Evolutionary conservation across 2,329 filamentous ascomycete genomes (phyloP).

Genomic region (Fusarium beomiforme): DNA sequence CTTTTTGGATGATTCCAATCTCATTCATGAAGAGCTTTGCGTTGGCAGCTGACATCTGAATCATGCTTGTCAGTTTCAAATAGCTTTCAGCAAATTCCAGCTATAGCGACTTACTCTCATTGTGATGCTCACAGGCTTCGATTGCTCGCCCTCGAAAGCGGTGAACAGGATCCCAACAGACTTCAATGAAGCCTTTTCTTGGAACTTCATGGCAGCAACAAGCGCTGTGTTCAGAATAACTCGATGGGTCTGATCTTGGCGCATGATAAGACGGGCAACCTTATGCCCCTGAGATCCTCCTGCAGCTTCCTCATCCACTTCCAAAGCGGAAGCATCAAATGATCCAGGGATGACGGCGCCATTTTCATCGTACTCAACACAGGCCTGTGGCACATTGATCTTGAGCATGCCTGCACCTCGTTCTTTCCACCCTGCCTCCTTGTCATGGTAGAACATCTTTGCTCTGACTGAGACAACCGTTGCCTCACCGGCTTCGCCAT

Average conservation of each 20-base stretch:
- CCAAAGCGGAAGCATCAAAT: conserved; percentile 65
- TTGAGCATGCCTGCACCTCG: conserved; percentile 85
- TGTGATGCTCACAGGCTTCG: conserved; percentile 67
- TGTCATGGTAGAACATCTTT: conserved; percentile 85
- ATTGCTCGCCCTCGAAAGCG: conserved; percentile 66
- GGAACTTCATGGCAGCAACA: conserved; percentile 81
- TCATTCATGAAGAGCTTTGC: conserved; percentile 63
- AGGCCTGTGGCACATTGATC: conserved; percentile 76
- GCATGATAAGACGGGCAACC: conserved; percentile 82
- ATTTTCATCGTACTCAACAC: conserved; percentile 64
- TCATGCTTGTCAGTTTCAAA: conserved; percentile 6
- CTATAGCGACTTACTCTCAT: conserved; percentile 62
- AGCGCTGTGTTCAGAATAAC: conserved; percentile 88
- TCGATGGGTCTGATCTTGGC: conserved; percentile 87
- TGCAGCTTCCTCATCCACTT: conserved; percentile 54
- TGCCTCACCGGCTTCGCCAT: conserved; percentile 85
- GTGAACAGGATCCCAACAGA: conserved; percentile 74
- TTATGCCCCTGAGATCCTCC: conserved; percentile 50
- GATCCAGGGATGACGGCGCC: conserved; percentile 60
- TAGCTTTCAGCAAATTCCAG: neutral
- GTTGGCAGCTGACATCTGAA: conserved; percentile 63
- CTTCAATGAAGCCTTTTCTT: conserved; percentile 79
- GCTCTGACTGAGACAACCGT: conserved; percentile 80
- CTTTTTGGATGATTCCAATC: conserved; percentile 60
- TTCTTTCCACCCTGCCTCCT: conserved; percentile 84